Evolutionary conservation across 176 grass and related monocot species (phyloP).

Genomic region (Zoysia japonica): DNA sequence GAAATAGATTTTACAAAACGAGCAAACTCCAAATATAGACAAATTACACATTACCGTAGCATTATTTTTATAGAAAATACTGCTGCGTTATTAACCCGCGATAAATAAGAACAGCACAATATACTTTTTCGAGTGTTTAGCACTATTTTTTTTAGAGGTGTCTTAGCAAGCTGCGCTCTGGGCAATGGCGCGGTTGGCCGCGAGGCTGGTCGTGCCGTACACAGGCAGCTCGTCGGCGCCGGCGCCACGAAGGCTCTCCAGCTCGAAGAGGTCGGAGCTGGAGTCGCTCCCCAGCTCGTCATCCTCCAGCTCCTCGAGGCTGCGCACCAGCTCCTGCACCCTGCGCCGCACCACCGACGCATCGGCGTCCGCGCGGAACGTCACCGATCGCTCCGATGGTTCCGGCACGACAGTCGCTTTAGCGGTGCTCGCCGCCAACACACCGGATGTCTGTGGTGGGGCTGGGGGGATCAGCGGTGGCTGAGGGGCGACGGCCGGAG

Average conservation of each 20-base stretch:
- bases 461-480: not conserved
- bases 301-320: constrained; percentile 51
- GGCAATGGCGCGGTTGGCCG: constrained; percentile 48
- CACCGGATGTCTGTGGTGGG: constrained; percentile 21
- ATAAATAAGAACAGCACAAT: not conserved
- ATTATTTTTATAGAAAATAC: not conserved
- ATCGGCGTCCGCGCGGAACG: constrained; percentile 34
- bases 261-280: constrained; percentile 89
- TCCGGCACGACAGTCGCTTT: not conserved
- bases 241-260: constrained; percentile 59
- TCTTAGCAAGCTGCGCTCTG: constrained; percentile 43
- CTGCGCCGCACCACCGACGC: constrained; percentile 51
- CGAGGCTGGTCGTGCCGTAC: constrained; percentile 55
- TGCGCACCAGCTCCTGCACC: constrained; percentile 63
- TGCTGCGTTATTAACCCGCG: not conserved
- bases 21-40: constrained; percentile 20
- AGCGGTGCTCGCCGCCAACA: not conserved
- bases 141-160: not conserved
- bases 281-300: constrained; percentile 59
- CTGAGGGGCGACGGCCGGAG: not conserved
- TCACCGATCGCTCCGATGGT: constrained; percentile 26
- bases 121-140: not conserved
- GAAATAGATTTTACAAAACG: not conserved
- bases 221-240: constrained; percentile 64
- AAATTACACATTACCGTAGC: constrained; percentile 4